phyloP scores from a whole-genome alignment of 164 flowering plant genomes.

The Cinnamomum micranthum region DNA sequence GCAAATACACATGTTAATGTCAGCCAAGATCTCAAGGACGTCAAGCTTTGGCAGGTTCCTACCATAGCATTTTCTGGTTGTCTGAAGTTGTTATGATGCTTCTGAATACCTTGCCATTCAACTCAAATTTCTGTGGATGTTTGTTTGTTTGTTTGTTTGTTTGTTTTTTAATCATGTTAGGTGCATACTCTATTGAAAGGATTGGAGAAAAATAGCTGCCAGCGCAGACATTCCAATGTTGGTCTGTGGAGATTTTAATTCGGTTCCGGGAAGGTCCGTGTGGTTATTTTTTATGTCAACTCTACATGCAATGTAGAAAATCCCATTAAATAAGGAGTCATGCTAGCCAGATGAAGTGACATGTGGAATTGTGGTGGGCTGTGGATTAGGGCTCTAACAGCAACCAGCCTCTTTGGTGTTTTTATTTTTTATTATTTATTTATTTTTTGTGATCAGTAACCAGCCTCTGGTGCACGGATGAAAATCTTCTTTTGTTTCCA shows the following conservation, averaged over 20 bases:
- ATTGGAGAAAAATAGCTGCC: slow-evolving; percentile 92
- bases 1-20: slow-evolving; percentile 97
- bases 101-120: neutral
- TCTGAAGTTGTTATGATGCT: neutral
- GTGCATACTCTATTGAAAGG: slow-evolving; percentile 92
- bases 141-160: no score
- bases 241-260: slow-evolving; percentile 96
- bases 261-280: slow-evolving; percentile 85
- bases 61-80: slow-evolving; percentile 4
- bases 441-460: no score
- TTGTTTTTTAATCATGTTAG: slow-evolving; percentile 23
- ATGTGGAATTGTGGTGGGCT: no score
- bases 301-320: neutral
- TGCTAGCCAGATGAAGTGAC: no score
- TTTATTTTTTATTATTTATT: no score
- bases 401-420: no score
- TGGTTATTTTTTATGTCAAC: neutral
- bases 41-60: slow-evolving; percentile 96
- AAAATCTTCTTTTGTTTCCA: no score
- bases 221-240: slow-evolving; percentile 98
- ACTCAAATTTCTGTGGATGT: neutral
- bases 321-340: neutral
- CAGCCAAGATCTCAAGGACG: slow-evolving; percentile 89
- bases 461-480: no score
- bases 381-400: no score